Base-by-base conservation (phyloP, 352 stramenopile genomes). In the Pythium aquatile region DNA sequence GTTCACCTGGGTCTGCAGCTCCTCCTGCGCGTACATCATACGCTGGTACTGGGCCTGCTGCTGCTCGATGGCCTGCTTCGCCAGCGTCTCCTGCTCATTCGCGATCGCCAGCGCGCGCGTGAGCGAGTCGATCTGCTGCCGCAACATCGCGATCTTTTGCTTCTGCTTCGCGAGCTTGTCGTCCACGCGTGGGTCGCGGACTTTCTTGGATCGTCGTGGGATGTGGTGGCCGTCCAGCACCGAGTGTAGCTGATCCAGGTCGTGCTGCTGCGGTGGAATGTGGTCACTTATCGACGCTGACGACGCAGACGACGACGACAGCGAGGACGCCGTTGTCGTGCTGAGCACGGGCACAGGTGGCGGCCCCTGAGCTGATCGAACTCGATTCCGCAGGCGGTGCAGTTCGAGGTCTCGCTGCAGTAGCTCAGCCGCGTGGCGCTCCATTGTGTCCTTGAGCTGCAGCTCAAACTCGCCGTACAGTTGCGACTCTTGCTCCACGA, bases 51-150 rank as follows among this genome's bases (percentile, higher is more conserved):
- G 67, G 5, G 58, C 51, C 30, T 76, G 56, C 5, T 71, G 58
- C 42, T 79, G 58, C 61, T 81, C 66, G 2, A 74, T 69, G 7
- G 78, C 74, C 24, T 74, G 63, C 55, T 91, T 94, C 1, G 80
- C 81, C n/a, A 76, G 39, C 35, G 80, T 91, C 66, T 94, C 83
- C 47, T 93, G 81, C 48, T 91, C 81, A 37, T 94, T 94, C 2
- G 83, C 81, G 11, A 75, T 74, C 20, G 83, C 83, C 7, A 93
- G 68, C 4, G 81, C 85, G 26, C 71, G 70, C 1, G 73, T 76
- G 30, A 86, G 66, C 5, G 69, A 65, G 70, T 75, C 46, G 73
- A 72, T 39, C 65, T 76, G 57, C 69, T 72, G 44, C 46, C 35
- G 66, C 44, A 88, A 53, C 44, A 70, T 67, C 6, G 56, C 61